Evolutionary conservation across 2,329 filamentous ascomycete genomes (phyloP).

Genomic region (Xylaria sp.): DNA sequence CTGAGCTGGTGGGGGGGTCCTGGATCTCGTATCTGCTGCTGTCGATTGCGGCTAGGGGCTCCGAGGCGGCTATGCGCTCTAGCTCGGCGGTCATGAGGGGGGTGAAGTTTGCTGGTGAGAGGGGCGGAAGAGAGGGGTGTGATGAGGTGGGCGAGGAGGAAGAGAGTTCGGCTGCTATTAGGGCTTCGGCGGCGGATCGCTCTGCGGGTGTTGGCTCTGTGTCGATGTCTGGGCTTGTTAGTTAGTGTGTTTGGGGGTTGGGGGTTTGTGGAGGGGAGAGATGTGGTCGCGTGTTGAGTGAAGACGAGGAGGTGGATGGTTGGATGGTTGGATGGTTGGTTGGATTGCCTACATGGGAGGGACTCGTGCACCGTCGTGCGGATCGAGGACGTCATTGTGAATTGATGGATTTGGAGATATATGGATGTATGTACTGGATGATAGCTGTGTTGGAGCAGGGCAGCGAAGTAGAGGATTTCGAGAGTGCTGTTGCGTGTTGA

Average conservation of each 20-base stretch:
- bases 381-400: constrained; percentile 66
- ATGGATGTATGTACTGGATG: not conserved
- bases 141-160: constrained; percentile 56
- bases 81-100: constrained; percentile 75
- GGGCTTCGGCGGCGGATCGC: constrained; percentile 72
- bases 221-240: constrained; percentile 76
- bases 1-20: constrained; percentile 60
- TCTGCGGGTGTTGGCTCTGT: constrained; percentile 70
- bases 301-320: not conserved
- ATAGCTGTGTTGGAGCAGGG: not conserved
- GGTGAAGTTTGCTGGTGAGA: constrained; percentile 67
- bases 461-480: not conserved
- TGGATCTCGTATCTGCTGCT: constrained; percentile 84
- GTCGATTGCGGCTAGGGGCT: constrained; percentile 75
- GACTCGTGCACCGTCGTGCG: constrained; percentile 79
- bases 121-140: constrained; percentile 60
- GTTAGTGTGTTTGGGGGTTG: constrained; percentile 24
- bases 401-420: not conserved
- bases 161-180: constrained; percentile 72
- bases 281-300: not conserved
- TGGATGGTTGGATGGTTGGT: not conserved
- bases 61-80: constrained; percentile 66
- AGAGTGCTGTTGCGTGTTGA: not conserved
- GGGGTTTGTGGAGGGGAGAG: not conserved
- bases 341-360: constrained; percentile 74